Evolutionary conservation across 768 basidiomycete genomes (phyloP).

Genomic region (Boletus pseudo-olivaceus): DNA sequence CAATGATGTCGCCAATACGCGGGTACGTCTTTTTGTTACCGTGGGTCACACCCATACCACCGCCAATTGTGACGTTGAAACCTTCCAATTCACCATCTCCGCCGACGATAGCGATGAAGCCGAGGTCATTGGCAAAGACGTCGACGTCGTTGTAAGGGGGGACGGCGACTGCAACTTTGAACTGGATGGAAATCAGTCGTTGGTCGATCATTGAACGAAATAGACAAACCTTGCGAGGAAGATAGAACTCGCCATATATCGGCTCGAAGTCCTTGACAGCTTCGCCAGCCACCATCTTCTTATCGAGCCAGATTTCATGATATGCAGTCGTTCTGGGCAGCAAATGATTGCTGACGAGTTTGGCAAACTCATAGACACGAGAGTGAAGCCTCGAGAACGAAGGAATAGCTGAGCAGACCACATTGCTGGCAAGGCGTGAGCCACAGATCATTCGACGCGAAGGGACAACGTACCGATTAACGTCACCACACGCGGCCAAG

Average conservation of each 20-base stretch:
- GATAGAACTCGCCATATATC: conserved; percentile 95
- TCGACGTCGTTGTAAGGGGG: conserved; percentile 97
- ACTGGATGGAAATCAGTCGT: conserved; percentile 44
- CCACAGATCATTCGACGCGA: neutral
- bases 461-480: conserved; percentile 64
- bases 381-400: conserved; percentile 81
- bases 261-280: conserved; percentile 95
- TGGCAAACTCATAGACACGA: conserved; percentile 81
- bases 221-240: conserved; percentile 80
- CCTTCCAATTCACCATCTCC: conserved; percentile 74
- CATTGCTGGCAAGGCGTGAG: conserved; percentile 54
- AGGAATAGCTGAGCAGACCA: conserved; percentile 89
- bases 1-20: conserved; percentile 79
- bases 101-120: conserved; percentile 91
- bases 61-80: conserved; percentile 92
- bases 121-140: conserved; percentile 92
- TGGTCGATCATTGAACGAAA: neutral
- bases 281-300: conserved; percentile 92
- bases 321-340: conserved; percentile 91
- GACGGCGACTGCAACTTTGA: conserved; percentile 95
- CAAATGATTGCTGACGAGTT: conserved; percentile 78
- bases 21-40: conserved; percentile 99
- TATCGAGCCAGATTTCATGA: conserved; percentile 99
- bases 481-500: conserved; percentile 97
- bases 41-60: conserved; percentile 99